phyloP scores from a whole-genome alignment of 2,329 filamentous ascomycete genomes.

The Neofusicoccum sp. region DNA sequence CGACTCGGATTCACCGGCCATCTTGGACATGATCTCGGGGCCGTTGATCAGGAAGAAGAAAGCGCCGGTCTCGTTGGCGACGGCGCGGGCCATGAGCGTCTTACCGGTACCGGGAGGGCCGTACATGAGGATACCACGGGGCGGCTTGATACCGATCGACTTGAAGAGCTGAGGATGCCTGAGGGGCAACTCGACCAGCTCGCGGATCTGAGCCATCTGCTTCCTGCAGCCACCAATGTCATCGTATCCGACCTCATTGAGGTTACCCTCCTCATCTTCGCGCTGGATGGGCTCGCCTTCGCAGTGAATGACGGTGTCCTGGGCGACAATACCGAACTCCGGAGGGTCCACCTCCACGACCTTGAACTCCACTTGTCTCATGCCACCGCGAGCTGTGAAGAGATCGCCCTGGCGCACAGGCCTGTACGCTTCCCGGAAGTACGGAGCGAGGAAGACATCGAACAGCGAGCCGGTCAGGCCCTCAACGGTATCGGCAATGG shows the following conservation, averaged over 20 bases:
- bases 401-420: slow-evolving; percentile 96
- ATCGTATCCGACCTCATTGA: slow-evolving; percentile 98
- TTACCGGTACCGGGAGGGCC: slow-evolving; percentile 99
- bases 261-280: slow-evolving; percentile 97
- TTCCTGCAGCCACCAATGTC: slow-evolving; percentile 99
- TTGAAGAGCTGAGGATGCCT: slow-evolving; percentile 99
- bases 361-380: slow-evolving; percentile 99
- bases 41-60: slow-evolving; percentile 99
- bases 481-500: slow-evolving; percentile 97
- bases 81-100: slow-evolving; percentile 96
- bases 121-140: slow-evolving; percentile 89
- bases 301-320: slow-evolving; percentile 98
- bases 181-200: slow-evolving; percentile 95
- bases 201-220: slow-evolving; percentile 99
- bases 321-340: slow-evolving; percentile 97
- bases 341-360: slow-evolving; percentile 98
- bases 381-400: slow-evolving; percentile 95
- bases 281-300: slow-evolving; percentile 96
- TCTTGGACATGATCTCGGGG: slow-evolving; percentile 99
- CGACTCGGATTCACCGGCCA: slow-evolving; percentile 98
- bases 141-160: slow-evolving; percentile 99
- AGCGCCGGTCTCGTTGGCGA: slow-evolving; percentile 97
- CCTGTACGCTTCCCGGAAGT: slow-evolving; percentile 98
- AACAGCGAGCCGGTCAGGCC: slow-evolving; percentile 96
- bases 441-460: slow-evolving; percentile 97